These are phyloP conservation scores for Triangularia setosa DNA, from an alignment of 2,329 filamentous ascomycete genomes.

Conservation along the genomic window DNA sequence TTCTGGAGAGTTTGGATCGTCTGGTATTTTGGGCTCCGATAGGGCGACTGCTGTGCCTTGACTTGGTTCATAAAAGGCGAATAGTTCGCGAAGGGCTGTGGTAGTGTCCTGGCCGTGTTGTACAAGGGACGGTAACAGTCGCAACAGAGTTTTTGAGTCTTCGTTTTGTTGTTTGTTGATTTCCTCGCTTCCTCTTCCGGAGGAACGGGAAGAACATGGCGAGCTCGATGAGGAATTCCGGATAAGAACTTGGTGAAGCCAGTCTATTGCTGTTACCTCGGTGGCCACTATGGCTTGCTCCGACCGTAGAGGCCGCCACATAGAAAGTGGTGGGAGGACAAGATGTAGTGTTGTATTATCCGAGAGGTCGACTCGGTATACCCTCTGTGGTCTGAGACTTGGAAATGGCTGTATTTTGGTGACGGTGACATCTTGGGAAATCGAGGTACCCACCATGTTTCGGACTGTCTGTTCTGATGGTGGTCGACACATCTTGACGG, in stretches of 20 bases:
- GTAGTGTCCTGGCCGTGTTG: constrained; percentile 32
- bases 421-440: constrained; percentile 32
- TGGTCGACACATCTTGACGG: constrained; percentile 33
- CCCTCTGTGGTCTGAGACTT: constrained; percentile 37
- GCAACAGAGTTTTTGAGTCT: constrained; percentile 23
- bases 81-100: constrained; percentile 34
- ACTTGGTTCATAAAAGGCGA: constrained; percentile 40
- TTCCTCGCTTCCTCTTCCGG: background rate
- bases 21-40: constrained; percentile 32
- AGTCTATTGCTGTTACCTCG: constrained; percentile 44
- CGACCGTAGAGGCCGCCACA: constrained; percentile 43
- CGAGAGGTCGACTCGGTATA: constrained; percentile 42
- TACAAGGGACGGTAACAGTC: constrained; percentile 40
- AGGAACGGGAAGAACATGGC: background rate
- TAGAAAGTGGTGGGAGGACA: constrained; percentile 40
- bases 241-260: constrained; percentile 35
- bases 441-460: constrained; percentile 32
- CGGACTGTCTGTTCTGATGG: constrained; percentile 33
- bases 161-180: constrained; percentile 1
- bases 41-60: constrained; percentile 38
- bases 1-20: constrained; percentile 30
- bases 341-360: constrained; percentile 40
- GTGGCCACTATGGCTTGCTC: constrained; percentile 43
- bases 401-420: constrained; percentile 33
- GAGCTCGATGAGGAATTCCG: background rate